These are phyloP conservation scores for Arthonia radiata DNA, from an alignment of 495 filamentous ascomycete genomes.

Conservation along the genomic window DNA sequence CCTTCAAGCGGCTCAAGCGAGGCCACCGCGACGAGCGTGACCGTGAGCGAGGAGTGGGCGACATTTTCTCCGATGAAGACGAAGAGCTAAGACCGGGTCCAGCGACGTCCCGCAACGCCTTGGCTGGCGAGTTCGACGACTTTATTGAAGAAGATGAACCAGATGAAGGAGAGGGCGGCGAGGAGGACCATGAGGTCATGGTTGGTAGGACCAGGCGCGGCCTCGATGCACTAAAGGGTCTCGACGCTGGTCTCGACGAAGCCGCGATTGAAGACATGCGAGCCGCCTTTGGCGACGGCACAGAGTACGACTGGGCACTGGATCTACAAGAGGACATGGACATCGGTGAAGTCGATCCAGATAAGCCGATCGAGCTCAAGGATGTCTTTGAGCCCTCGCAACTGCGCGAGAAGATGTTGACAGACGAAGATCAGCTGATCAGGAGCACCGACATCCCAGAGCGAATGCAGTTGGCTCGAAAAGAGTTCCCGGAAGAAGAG, in stretches of 20 bases:
- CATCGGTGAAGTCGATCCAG: slow-evolving; percentile 42
- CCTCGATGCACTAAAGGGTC: slow-evolving; percentile 36
- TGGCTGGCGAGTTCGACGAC: slow-evolving; percentile 74
- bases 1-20: slow-evolving; percentile 87
- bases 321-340: slow-evolving; percentile 48
- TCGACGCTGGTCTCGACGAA: slow-evolving; percentile 58
- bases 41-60: slow-evolving; percentile 42
- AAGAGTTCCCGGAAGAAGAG: slow-evolving; percentile 55
- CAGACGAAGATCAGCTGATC: slow-evolving; percentile 81
- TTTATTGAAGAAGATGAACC: slow-evolving; percentile 95
- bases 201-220: slow-evolving; percentile 35
- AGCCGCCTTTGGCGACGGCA: slow-evolving; percentile 78
- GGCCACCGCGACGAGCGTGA: slow-evolving; percentile 54
- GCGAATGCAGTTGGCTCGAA: slow-evolving; percentile 74
- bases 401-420: slow-evolving; percentile 75
- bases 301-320: slow-evolving; percentile 84
- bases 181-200: slow-evolving; percentile 72
- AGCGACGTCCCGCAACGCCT: slow-evolving; percentile 25
- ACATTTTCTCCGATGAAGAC: slow-evolving; percentile 93
- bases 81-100: slow-evolving; percentile 33
- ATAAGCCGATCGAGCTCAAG: slow-evolving; percentile 59
- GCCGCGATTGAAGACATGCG: slow-evolving; percentile 86
- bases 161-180: slow-evolving; percentile 58
- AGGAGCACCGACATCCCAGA: slow-evolving; percentile 72
- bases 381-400: slow-evolving; percentile 96